Conservation (phyloP, 139 green algal genomes). For the Deuterostichococcus epilithicus region DNA sequence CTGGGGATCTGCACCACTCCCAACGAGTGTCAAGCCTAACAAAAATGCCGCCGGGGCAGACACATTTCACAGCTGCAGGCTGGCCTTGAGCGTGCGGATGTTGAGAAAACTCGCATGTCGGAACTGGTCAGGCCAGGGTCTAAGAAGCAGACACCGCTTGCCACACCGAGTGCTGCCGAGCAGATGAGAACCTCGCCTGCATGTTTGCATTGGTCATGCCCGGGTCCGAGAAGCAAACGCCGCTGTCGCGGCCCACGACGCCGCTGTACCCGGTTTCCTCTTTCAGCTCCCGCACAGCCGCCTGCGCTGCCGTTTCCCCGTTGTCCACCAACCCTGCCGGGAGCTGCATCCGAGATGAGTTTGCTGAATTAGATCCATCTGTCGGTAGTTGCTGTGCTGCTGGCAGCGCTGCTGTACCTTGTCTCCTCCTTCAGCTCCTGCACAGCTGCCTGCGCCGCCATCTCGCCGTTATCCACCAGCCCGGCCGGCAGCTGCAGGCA, state of each 20-base stretch:
- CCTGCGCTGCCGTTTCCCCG: conserved; percentile 42
- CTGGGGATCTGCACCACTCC: no score
- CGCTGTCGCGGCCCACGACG: conserved; percentile 20
- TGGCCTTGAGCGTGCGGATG: no score
- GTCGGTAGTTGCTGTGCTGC: no score
- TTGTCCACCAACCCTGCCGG: conserved; percentile 62
- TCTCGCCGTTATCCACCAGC: conserved; percentile 57
- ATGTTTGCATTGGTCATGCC: conserved; percentile 56
- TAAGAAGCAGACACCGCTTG: not conserved
- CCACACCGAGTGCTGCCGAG: conserved; percentile 2
- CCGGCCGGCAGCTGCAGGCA: conserved; percentile 65
- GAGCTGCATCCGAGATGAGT: no score
- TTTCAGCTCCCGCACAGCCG: conserved; percentile 58
- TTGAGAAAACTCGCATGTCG: no score
- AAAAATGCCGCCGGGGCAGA: no score
- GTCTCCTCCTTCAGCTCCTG: conserved; percentile 69
- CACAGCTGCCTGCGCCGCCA: conserved; percentile 40
- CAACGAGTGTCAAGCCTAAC: no score
- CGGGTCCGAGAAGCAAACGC: conserved; percentile 42
- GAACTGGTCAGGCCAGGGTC: no score
- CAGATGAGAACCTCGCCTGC: conserved; percentile 29
- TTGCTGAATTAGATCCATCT: no score
- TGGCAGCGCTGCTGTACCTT: conserved; percentile 39
- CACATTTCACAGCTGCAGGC: no score
- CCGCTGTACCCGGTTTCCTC: conserved; percentile 63